Percentiles rank a stretch among this genome's conserved stretches.
These are phyloP conservation scores for Cytospora mali DNA, from an alignment of 2,329 filamentous ascomycete species.

Conservation along the genomic window DNA sequence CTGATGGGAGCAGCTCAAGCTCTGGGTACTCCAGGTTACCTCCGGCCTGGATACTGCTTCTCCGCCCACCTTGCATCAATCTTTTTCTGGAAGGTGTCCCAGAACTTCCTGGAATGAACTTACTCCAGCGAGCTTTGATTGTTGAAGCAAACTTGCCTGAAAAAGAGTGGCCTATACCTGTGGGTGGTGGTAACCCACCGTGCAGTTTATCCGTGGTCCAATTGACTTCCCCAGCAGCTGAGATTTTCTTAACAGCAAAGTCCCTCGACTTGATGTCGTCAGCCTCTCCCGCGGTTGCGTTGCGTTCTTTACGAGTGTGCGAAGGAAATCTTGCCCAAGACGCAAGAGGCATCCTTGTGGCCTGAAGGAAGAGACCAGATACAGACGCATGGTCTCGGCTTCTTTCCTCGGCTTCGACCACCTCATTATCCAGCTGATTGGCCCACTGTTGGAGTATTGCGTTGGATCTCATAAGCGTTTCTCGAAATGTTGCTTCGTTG, in stretches of 20 bases:
- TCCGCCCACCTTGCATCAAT: slow-evolving; percentile 19
- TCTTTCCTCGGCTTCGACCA: slow-evolving; percentile 11
- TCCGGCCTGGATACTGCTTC: slow-evolving; percentile 25
- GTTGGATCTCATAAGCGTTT: slow-evolving; percentile 15
- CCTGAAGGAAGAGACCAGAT: not conserved
- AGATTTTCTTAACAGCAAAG: slow-evolving; percentile 34
- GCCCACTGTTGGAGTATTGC: slow-evolving; percentile 18
- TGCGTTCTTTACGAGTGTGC: slow-evolving; percentile 36
- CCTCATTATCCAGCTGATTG: slow-evolving; percentile 7
- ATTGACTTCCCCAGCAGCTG: slow-evolving; percentile 29
- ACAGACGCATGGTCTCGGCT: not conserved
- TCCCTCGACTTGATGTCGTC: slow-evolving; percentile 37
- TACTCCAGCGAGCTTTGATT: slow-evolving; percentile 35
- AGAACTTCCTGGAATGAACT: slow-evolving; percentile 31
- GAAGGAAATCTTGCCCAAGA: slow-evolving; percentile 43
- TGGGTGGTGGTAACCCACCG: not conserved
- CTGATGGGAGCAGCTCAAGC: slow-evolving; percentile 30
- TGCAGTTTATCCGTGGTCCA: slow-evolving; percentile 35
- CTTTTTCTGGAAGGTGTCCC: slow-evolving; percentile 18
- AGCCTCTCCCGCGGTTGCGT: slow-evolving; percentile 29
- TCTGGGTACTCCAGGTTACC: slow-evolving; percentile 32
- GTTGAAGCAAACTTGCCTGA: slow-evolving; percentile 37
- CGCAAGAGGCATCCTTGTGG: slow-evolving; percentile 28
- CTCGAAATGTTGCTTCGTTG: slow-evolving; percentile 9
- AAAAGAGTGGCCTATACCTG: slow-evolving; percentile 33